phyloP scores from a whole-genome alignment of 2,329 filamentous ascomycete species.

The Colletotrichum spinosum region DNA sequence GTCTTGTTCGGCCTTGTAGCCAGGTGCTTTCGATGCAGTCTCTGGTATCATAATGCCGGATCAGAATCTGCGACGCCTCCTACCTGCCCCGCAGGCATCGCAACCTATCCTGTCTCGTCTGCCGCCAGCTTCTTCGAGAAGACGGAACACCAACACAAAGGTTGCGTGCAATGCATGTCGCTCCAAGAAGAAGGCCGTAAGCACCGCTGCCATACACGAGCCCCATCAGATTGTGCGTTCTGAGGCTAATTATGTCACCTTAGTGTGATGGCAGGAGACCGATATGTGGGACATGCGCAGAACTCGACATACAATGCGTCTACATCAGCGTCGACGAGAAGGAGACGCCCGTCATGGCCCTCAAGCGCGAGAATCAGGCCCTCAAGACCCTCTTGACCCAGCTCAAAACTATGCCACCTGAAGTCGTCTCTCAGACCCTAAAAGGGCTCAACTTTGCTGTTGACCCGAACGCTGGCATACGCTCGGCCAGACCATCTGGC shows the following conservation, averaged over 20 bases:
- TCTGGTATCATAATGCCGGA: slow-evolving; percentile 18
- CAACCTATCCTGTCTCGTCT: slow-evolving; percentile 9
- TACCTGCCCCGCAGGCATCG: slow-evolving; percentile 22
- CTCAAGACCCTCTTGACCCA: slow-evolving; percentile 41
- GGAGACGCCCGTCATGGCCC: slow-evolving; percentile 33
- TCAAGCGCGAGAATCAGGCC: slow-evolving; percentile 34
- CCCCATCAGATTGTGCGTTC: not conserved
- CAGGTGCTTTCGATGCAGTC: slow-evolving; percentile 3
- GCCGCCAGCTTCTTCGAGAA: slow-evolving; percentile 12
- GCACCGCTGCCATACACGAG: slow-evolving; percentile 1
- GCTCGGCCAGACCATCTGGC: slow-evolving; percentile 19
- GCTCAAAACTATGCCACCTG: slow-evolving; percentile 40
- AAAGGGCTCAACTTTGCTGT: slow-evolving; percentile 38
- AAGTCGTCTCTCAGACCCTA: slow-evolving; percentile 38
- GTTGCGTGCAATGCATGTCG: slow-evolving; percentile 42
- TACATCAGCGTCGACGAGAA: slow-evolving; percentile 38
- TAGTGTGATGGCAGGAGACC: slow-evolving; percentile 40
- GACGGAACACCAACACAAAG: slow-evolving; percentile 19
- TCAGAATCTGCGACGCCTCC: slow-evolving; percentile 21
- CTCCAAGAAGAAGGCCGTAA: slow-evolving; percentile 41
- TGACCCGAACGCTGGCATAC: slow-evolving; percentile 37
- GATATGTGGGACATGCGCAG: slow-evolving; percentile 37
- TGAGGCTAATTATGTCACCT: slow-evolving; percentile 5
- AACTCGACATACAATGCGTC: slow-evolving; percentile 31
- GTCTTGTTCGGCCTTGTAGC: not conserved